phyloP scores from a whole-genome alignment of 495 filamentous ascomycete genomes.

The Talaromyces wortmannii region DNA sequence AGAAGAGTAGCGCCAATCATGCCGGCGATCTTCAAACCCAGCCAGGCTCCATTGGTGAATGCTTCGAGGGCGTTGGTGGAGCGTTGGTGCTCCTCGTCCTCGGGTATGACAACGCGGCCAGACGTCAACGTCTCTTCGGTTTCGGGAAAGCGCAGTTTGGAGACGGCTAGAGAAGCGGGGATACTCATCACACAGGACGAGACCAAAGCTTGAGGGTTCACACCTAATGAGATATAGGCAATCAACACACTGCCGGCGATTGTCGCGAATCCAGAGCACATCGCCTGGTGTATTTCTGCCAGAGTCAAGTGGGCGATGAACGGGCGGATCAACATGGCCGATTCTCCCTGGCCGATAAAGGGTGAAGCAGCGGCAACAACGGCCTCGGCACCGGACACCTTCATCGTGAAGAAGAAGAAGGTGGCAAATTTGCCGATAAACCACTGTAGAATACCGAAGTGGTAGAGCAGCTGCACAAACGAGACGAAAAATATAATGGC shows the following conservation, averaged over 20 bases:
- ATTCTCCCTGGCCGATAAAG: constrained; percentile 92
- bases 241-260: constrained; percentile 71
- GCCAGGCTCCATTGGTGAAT: constrained; percentile 81
- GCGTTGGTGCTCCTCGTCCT: constrained; percentile 50
- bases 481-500: constrained; percentile 92
- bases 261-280: constrained; percentile 70
- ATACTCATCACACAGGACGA: constrained; percentile 89
- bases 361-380: constrained; percentile 91
- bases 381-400: constrained; percentile 88
- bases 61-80: constrained; percentile 78
- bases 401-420: constrained; percentile 86
- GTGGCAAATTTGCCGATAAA: constrained; percentile 76
- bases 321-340: constrained; percentile 82
- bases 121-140: constrained; percentile 78
- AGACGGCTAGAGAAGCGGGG: constrained; percentile 77
- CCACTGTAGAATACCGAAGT: constrained; percentile 78
- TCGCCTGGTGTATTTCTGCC: constrained; percentile 85
- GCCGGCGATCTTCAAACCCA: constrained; percentile 80
- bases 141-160: constrained; percentile 84
- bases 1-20: constrained; percentile 76
- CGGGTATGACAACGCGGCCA: constrained; percentile 70
- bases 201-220: constrained; percentile 79
- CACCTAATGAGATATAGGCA: constrained; percentile 71
- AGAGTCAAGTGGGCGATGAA: constrained; percentile 76
- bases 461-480: constrained; percentile 75